Conservation (phyloP, 2,329 filamentous ascomycete genomes). For the Venturia asperata region DNA sequence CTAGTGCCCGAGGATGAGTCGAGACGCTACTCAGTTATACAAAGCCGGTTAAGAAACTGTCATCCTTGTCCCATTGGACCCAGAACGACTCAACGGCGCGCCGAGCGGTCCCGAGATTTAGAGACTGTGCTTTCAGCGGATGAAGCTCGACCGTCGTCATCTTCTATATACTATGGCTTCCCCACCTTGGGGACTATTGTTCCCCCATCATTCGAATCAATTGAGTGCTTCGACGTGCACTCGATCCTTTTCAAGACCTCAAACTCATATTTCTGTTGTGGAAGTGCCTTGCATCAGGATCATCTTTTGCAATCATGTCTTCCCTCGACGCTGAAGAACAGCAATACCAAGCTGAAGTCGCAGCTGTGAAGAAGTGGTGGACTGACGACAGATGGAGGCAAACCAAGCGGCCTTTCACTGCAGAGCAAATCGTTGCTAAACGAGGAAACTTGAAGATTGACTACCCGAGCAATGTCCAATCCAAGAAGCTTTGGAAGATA, state of each 20-base stretch:
- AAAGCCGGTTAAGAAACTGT: background rate
- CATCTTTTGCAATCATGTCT: conserved; percentile 29
- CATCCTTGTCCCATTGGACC: conserved; percentile 1
- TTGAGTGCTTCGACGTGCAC: conserved; percentile 1
- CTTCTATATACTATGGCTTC: conserved; percentile 14
- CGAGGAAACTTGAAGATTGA: conserved; percentile 83
- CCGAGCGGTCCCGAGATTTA: conserved; percentile 12
- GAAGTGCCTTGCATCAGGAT: background rate
- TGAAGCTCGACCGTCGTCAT: conserved; percentile 14
- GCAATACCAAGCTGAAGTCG: conserved; percentile 73
- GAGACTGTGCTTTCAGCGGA: conserved; percentile 11
- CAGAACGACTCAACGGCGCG: background rate
- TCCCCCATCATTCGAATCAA: background rate
- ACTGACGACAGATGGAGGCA: conserved; percentile 81
- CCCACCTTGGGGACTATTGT: background rate
- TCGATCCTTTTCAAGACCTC: background rate
- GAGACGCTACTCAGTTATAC: conserved; percentile 6
- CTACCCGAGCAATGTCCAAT: conserved; percentile 80
- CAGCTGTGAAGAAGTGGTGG: conserved; percentile 92
- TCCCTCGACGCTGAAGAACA: conserved; percentile 60
- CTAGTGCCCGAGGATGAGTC: conserved; percentile 11
- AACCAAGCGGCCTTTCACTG: conserved; percentile 87
- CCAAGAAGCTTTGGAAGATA: conserved; percentile 92
- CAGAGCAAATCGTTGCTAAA: conserved; percentile 95
- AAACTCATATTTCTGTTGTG: background rate